A percentile compares a stretch with the other conserved stretches of the same genome.
phyloP scores from a whole-genome alignment of 1,284 basidiomycete species.

The Ceratobasidium sp. region DNA sequence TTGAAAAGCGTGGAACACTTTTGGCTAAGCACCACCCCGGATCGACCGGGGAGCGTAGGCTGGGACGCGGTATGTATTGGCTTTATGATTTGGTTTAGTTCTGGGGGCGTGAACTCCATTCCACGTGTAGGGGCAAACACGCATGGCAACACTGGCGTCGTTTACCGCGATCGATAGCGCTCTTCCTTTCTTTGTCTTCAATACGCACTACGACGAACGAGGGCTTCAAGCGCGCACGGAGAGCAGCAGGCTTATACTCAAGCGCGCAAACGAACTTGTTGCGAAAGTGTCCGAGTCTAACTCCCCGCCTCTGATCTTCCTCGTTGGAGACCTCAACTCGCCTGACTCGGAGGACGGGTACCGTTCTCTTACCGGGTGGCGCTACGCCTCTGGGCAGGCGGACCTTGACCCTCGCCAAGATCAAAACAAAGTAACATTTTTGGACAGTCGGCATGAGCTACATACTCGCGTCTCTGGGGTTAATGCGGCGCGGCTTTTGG shows the following conservation, averaged over 20 bases:
- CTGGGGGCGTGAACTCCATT: not conserved
- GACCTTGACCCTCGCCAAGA: not conserved
- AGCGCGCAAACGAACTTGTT: constrained; percentile 27
- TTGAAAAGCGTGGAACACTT: constrained; percentile 37
- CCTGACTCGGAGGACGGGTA: constrained; percentile 38
- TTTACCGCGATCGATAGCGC: constrained; percentile 10
- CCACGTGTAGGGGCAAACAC: constrained; percentile 26
- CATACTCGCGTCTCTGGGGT: constrained; percentile 22
- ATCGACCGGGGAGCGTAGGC: constrained; percentile 38
- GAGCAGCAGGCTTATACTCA: constrained; percentile 37
- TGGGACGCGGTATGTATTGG: constrained; percentile 34
- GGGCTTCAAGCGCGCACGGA: constrained; percentile 32
- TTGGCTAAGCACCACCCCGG: constrained; percentile 35
- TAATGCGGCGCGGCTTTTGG: constrained; percentile 25
- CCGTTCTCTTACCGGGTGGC: constrained; percentile 36
- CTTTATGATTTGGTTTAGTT: not conserved
- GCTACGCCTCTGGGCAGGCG: constrained; percentile 14
- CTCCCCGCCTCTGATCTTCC: constrained; percentile 31
- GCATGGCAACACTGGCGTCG: constrained; percentile 39
- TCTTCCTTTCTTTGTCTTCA: constrained; percentile 31
- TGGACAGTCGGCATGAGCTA: constrained; percentile 28
- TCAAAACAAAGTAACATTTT: not conserved
- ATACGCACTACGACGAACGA: constrained; percentile 41
- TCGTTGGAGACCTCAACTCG: constrained; percentile 39
- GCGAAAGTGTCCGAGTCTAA: not conserved